A percentile compares a stretch with the other conserved stretches of the same genome.
phyloP scores from a whole-genome alignment of 768 basidiomycete genomes.

The Tricholoma bakamatsutake region DNA sequence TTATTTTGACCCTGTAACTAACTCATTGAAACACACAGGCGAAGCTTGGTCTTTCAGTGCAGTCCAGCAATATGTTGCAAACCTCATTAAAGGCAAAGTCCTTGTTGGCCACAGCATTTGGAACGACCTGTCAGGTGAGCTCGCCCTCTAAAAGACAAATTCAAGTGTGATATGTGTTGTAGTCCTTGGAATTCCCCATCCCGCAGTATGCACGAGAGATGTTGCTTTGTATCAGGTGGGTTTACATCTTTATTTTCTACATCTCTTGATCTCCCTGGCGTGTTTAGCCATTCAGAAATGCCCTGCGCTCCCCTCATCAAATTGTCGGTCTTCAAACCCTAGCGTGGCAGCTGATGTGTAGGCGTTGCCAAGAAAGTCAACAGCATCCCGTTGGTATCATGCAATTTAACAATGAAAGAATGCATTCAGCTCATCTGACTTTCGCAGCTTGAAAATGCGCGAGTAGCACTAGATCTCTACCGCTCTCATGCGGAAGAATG shows the following conservation, averaged over 20 bases:
- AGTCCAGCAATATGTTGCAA: constrained; percentile 65
- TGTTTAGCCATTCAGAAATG: constrained; percentile 65
- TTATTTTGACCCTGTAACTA: not conserved
- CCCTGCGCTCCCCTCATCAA: constrained; percentile 60
- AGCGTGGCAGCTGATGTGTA: constrained; percentile 77
- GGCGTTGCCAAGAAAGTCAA: constrained; percentile 68
- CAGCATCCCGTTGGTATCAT: constrained; percentile 59
- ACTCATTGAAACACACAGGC: constrained; percentile 24
- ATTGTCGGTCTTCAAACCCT: constrained; percentile 72
- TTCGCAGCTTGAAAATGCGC: constrained; percentile 69
- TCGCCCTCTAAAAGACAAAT: constrained; percentile 7
- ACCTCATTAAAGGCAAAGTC: constrained; percentile 61
- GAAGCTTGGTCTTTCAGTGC: constrained; percentile 49
- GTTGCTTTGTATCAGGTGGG: constrained; percentile 65
- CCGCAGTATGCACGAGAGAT: constrained; percentile 72
- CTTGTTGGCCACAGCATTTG: constrained; percentile 75
- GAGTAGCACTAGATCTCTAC: constrained; percentile 51
- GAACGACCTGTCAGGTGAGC: constrained; percentile 72
- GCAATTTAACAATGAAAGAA: constrained; percentile 1
- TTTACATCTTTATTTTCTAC: constrained; percentile 9
- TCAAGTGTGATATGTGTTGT: constrained; percentile 8
- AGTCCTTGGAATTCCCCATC: constrained; percentile 80
- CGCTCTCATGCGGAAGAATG: constrained; percentile 56
- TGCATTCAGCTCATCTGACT: constrained; percentile 9
- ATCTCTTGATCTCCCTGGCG: constrained; percentile 8